Conservation (phyloP, 2,329 filamentous ascomycete genomes). For the Sclerotinia sclerotiorum region DNA sequence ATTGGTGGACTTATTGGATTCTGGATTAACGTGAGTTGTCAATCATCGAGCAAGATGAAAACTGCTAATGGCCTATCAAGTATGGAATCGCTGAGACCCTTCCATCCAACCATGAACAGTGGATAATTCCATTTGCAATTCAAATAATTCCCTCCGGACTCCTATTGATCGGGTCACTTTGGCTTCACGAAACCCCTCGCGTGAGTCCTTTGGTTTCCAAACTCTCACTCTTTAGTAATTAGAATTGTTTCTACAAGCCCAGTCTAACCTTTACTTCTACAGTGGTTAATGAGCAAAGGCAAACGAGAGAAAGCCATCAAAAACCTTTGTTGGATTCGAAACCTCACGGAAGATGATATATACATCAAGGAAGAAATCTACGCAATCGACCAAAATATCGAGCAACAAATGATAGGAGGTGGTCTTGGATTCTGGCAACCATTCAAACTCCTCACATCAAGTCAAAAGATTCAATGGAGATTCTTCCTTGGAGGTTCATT, state of each 20-base stretch:
- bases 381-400: constrained; percentile 68
- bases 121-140: constrained; percentile 60
- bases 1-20: constrained; percentile 63
- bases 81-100: constrained; percentile 48
- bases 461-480: constrained; percentile 9
- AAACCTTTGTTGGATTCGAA: constrained; percentile 64
- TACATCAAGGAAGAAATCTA: constrained; percentile 74
- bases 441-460: constrained; percentile 45
- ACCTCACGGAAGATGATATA: constrained; percentile 53
- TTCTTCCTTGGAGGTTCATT: constrained; percentile 23
- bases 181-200: constrained; percentile 65
- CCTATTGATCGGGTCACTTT: constrained; percentile 58
- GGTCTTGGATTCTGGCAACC: constrained; percentile 77
- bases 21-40: constrained; percentile 55
- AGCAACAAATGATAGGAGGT: constrained; percentile 60
- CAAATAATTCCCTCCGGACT: constrained; percentile 67
- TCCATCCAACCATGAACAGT: constrained; percentile 49
- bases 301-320: constrained; percentile 57
- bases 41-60: constrained; percentile 39
- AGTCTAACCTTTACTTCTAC: constrained; percentile 28
- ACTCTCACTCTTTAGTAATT: neutral
- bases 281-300: constrained; percentile 67
- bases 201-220: neutral
- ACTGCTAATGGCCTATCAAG: constrained; percentile 45
- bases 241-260: neutral